Evolutionary conservation across 192 early-diverging fungal species (phyloP), one percentile per base, ranked within the genome.

Genomic region (Coemansia sp.): DNA sequence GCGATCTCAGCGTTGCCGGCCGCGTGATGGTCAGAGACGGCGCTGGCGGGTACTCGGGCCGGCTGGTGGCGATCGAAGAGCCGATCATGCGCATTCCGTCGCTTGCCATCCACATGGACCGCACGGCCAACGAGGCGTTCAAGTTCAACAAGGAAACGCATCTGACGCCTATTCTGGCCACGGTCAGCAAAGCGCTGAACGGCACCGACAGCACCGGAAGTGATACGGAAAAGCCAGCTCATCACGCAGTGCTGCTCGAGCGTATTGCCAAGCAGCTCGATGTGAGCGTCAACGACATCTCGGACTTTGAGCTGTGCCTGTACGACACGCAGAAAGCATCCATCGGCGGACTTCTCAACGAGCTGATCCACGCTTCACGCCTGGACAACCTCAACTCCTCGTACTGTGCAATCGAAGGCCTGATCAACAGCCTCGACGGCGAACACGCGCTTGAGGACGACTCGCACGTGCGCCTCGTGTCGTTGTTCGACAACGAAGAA

Each of bases 401-500:
- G n/a, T 99, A 85, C 82, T 95, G 92, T 75, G 90, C 88, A 12
- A 67, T 96, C 36, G 83, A 82, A 51, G 87, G 84, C 21, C 57
- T 69, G 59, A 65, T 68, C 48, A 65, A 69, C 73, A 83, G 71
- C 36, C 66, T 64, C 19, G 48, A 25, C 53, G 53, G 50, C 7
- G 69, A 78, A 12, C 72, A 71, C 37, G 34, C 91, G 36, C 42
- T 57, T 3, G 55, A 22, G n/a, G 42, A 73, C n/a, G 79, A 82
- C 53, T 37, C 70, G 26, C 60, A 74, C 15, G 88, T 97, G 65
- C 89, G 96, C 48, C 77, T 99, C 40, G 85, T 94, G 37, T 85
- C 90, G 22, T 83, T 98, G 38, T 99, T 99, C 67, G 97, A 99
- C 75, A 97, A 99, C 81, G 97, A 99, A 74, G 97, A 99, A 65